phyloP scores from a whole-genome alignment of 1,284 basidiomycete genomes.

The Pseudozyma pruni region DNA sequence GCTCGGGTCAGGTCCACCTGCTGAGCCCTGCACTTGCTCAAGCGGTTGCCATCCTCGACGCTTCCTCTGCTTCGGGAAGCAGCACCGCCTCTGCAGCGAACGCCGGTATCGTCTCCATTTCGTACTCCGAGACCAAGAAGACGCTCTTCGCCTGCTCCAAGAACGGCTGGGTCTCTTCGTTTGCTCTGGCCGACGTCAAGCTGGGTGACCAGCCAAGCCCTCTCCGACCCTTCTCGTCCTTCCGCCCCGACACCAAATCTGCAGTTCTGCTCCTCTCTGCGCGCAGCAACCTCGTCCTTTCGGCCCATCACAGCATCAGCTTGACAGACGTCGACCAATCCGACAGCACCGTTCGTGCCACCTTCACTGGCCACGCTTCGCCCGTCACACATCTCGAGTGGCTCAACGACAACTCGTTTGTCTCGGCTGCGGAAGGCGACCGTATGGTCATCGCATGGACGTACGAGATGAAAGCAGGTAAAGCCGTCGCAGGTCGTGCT shows the following conservation, averaged over 20 bases:
- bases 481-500: slow-evolving; percentile 29
- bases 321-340: slow-evolving; percentile 24
- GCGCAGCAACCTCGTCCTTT: slow-evolving; percentile 29
- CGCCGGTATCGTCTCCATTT: slow-evolving; percentile 44
- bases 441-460: slow-evolving; percentile 78
- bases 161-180: slow-evolving; percentile 52
- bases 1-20: slow-evolving; percentile 55
- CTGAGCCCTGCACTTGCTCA: slow-evolving; percentile 56
- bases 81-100: slow-evolving; percentile 43
- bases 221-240: slow-evolving; percentile 30
- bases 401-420: slow-evolving; percentile 69
- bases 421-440: slow-evolving; percentile 79
- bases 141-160: slow-evolving; percentile 50
- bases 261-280: slow-evolving; percentile 40
- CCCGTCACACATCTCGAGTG: slow-evolving; percentile 60
- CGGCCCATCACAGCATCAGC: slow-evolving; percentile 57
- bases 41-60: slow-evolving; percentile 54
- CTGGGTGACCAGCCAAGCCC: slow-evolving; percentile 27
- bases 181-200: slow-evolving; percentile 36
- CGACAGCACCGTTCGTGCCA: slow-evolving; percentile 17
- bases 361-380: slow-evolving; percentile 59
- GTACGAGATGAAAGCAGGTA: slow-evolving; percentile 63
- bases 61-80: slow-evolving; percentile 47
- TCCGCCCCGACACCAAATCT: slow-evolving; percentile 45
- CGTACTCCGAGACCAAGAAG: slow-evolving; percentile 23